These are phyloP conservation scores for Fraxinus cuspidata DNA, from an alignment of 257 asterid species.

Conservation along the genomic window DNA sequence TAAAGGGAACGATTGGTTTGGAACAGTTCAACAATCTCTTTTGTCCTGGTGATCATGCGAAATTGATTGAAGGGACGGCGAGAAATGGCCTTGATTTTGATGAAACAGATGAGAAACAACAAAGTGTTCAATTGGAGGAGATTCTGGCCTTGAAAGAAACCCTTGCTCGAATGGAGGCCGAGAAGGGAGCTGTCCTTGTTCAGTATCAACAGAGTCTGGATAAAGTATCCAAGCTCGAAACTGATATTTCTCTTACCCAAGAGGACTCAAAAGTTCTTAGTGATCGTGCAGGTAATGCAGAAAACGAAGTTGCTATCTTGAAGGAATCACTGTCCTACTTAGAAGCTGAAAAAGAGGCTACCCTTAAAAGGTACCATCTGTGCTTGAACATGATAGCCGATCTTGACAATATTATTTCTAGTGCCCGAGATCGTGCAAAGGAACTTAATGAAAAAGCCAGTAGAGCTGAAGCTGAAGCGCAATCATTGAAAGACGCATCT, in stretches of 20 bases:
- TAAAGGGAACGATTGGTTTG: slow-evolving; percentile 30
- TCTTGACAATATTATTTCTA: slow-evolving; percentile 51
- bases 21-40: background rate
- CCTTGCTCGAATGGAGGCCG: slow-evolving; percentile 72
- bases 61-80: slow-evolving; percentile 28
- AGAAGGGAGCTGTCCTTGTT: slow-evolving; percentile 73
- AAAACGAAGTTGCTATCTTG: slow-evolving; percentile 64
- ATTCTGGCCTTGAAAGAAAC: slow-evolving; percentile 62
- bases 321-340: slow-evolving; percentile 56
- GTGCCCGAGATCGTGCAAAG: slow-evolving; percentile 45
- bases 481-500: slow-evolving; percentile 65
- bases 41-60: slow-evolving; percentile 30
- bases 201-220: slow-evolving; percentile 69
- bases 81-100: slow-evolving; percentile 76
- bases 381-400: slow-evolving; percentile 66
- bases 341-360: slow-evolving; percentile 77
- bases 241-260: slow-evolving; percentile 56
- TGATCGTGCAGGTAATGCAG: slow-evolving; percentile 76
- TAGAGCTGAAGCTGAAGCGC: slow-evolving; percentile 60
- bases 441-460: slow-evolving; percentile 51
- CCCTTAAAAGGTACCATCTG: slow-evolving; percentile 65
- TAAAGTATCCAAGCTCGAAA: slow-evolving; percentile 61
- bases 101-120: slow-evolving; percentile 51
- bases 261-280: slow-evolving; percentile 60
- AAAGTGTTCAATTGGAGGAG: slow-evolving; percentile 52